Evolutionary conservation across 148 eudicot species (phyloP).

Genomic region (Cornus kousa): DNA sequence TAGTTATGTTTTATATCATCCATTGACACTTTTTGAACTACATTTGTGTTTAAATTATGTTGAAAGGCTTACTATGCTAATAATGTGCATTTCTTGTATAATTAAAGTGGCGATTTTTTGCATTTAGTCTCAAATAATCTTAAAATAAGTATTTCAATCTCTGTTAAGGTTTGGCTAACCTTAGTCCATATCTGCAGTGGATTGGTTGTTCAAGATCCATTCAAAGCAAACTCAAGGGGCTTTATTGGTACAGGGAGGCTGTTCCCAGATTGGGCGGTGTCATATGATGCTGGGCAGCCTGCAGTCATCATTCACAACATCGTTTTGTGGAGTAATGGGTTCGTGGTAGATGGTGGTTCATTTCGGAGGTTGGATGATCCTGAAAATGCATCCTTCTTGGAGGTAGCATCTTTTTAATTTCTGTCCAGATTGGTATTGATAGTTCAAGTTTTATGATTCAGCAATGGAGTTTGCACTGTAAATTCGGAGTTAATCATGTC

Average conservation of each 20-base stretch:
- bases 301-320: slow-evolving; percentile 44
- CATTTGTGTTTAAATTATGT: not conserved
- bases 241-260: slow-evolving; percentile 72
- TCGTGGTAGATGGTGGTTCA: slow-evolving; percentile 70
- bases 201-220: slow-evolving; percentile 74
- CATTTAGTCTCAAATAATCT: not conserved
- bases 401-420: slow-evolving; percentile 36
- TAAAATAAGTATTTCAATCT: not conserved
- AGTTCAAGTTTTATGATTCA: not conserved
- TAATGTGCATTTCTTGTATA: too few relatives aligned
- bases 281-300: slow-evolving; percentile 49
- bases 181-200: slow-evolving; percentile 41
- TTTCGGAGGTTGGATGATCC: slow-evolving; percentile 70
- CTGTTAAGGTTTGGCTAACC: not conserved
- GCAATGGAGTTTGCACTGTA: not conserved
- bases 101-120: too few relatives aligned
- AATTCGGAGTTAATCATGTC: not conserved
- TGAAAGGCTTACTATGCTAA: too few relatives aligned
- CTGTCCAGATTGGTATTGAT: not conserved
- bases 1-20: not conserved
- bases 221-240: slow-evolving; percentile 43
- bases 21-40: not conserved
- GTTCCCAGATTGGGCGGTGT: slow-evolving; percentile 57
- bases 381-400: slow-evolving; percentile 64
- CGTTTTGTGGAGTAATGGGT: slow-evolving; percentile 75